Base-by-base conservation (phyloP, 441 rosid species). In the Mallotus japonicus region DNA sequence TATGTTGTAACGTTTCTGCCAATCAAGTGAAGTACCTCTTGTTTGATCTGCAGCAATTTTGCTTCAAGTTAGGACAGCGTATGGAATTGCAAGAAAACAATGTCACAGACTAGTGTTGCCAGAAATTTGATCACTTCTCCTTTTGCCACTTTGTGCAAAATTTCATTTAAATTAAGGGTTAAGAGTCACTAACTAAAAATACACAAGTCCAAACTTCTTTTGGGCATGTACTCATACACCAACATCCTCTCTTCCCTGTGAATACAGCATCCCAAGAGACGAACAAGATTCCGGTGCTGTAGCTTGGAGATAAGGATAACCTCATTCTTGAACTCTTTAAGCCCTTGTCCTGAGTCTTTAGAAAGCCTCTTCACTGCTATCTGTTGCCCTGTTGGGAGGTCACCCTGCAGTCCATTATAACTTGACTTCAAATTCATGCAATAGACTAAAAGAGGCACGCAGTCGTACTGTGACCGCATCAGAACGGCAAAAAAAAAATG, bases 1-100 rank as follows among this genome's bases (percentile, higher is more conserved):
- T 5, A 90, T 85, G 16, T 73, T 58, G 68, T 88, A 83, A 20
- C 95, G 87, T 49, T 76, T 82, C 68, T 58, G 76, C 96, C 95
- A 87, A 66, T 67, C 71, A 32, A 76, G 69, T 34, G 61, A 44
- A 10, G 78, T 61, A 15, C 78, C 70, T 64, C 61, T 56, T n/a
- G 64, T 32, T 63, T 75, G 69, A 69, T 75, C 78, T 69, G 54
- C 19, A 84, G 83, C 47, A 85, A 11, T 59, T 50, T 47, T 8
- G 28, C 2, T 11, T 28, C 59, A 70, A 28, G 74, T 71, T 61
- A 71, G 68, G 34, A 62, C 16, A 42, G 46, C 50, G 17, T n/a
- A 49, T 12, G 6, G 40, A 63, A 44, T 55, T 53, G 40, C 63
- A 69, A 19, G 55, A 40, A 62, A 7, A 24, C 7, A 51, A 32